Conservation (phyloP, 2,329 filamentous ascomycete species). For the Cladosporium cucumerinum region DNA sequence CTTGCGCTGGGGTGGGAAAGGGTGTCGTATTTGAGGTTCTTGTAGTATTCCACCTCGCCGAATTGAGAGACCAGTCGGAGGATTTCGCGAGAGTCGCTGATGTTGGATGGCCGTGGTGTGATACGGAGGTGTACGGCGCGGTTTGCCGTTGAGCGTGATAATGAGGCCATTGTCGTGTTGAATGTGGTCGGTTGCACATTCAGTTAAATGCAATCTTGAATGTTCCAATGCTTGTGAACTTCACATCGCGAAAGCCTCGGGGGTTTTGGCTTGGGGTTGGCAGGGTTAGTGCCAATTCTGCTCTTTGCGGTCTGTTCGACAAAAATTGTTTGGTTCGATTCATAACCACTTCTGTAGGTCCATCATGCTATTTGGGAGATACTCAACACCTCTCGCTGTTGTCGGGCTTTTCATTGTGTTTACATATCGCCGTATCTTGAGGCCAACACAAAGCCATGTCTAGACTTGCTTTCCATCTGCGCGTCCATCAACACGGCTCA, state of each 20-base stretch:
- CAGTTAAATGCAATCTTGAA: not conserved
- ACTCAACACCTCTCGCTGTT: not conserved
- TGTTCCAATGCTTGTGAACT: not conserved
- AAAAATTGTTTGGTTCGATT: not conserved
- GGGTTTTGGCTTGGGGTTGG: not conserved
- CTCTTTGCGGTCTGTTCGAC: not conserved
- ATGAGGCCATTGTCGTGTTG: constrained; percentile 5
- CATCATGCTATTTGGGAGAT: not conserved
- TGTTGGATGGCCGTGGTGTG: constrained; percentile 44
- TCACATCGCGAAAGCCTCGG: not conserved
- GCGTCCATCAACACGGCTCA: too few relatives aligned
- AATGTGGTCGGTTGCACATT: not conserved
- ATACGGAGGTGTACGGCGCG: constrained; percentile 48
- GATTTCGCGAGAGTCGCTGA: constrained; percentile 50
- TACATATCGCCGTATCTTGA: not conserved
- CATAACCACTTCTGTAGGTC: not conserved
- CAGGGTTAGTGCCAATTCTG: not conserved
- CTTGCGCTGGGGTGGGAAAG: constrained; percentile 40
- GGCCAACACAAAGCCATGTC: too few relatives aligned
- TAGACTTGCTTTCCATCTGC: too few relatives aligned
- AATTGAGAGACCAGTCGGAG: constrained; percentile 47
- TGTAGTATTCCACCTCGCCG: constrained; percentile 49
- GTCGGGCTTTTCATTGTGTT: not conserved
- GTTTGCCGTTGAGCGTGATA: constrained; percentile 35
- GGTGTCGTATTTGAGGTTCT: constrained; percentile 48